Percentiles rank a stretch among this genome's conserved stretches.
Conservation (phyloP, 164 flowering plant species). For the Vitis amurensis region DNA sequence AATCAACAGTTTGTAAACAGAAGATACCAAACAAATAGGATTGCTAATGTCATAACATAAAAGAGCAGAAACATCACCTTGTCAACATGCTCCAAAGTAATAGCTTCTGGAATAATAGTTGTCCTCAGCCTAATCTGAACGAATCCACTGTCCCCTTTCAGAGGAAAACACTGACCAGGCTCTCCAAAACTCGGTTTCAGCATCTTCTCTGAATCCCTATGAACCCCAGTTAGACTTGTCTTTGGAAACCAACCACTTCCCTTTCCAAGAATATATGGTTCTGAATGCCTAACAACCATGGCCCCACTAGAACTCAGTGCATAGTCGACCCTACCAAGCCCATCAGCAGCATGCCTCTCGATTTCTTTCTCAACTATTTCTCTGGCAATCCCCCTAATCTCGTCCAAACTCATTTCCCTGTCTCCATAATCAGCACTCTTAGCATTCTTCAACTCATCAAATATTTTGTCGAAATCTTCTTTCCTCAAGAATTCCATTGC, state of each 20-base stretch:
- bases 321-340: constrained; percentile 81
- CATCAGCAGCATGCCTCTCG: constrained; percentile 84
- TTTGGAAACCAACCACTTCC: constrained; percentile 28
- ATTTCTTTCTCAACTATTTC: constrained; percentile 70
- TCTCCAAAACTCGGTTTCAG: constrained; percentile 87
- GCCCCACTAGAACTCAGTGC: constrained; percentile 75
- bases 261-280: constrained; percentile 36
- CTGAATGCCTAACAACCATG: constrained; percentile 65
- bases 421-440: constrained; percentile 16
- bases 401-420: constrained; percentile 49
- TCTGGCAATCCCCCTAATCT: constrained; percentile 55
- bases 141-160: constrained; percentile 74
- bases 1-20: not conserved
- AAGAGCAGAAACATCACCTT: constrained; percentile 46
- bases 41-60: not conserved
- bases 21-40: not conserved
- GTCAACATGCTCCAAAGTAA: constrained; percentile 86
- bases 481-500: constrained; percentile 35
- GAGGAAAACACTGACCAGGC: constrained; percentile 86
- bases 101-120: constrained; percentile 72
- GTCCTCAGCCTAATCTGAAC: constrained; percentile 66
- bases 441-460: constrained; percentile 40
- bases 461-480: constrained; percentile 54
- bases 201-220: constrained; percentile 54
- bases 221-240: constrained; percentile 28